phyloP scores from a whole-genome alignment of 2,329 filamentous ascomycete genomes.

The Xenosphaeropsis pyriputrescens region DNA sequence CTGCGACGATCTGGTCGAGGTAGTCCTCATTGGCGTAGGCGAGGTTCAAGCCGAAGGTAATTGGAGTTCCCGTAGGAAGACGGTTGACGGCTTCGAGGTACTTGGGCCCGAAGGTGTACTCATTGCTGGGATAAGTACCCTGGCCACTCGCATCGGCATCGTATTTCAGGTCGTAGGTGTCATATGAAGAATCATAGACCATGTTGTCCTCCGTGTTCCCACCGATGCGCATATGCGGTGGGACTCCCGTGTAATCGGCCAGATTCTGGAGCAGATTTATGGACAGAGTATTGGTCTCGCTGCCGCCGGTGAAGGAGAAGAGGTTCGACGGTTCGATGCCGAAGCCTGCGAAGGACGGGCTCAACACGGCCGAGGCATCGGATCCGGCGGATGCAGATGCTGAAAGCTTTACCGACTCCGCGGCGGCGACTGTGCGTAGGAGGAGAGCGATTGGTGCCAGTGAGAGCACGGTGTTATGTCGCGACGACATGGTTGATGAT shows the following conservation, averaged over 20 bases:
- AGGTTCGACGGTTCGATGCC: too few relatives aligned
- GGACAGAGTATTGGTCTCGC: not conserved
- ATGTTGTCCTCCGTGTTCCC: constrained; percentile 1
- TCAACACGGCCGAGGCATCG: too few relatives aligned
- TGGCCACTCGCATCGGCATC: not conserved
- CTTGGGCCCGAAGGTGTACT: not conserved
- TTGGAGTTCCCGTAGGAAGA: not conserved
- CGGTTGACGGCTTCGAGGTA: too few relatives aligned
- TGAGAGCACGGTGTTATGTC: too few relatives aligned
- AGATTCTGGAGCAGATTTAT: constrained; percentile 1
- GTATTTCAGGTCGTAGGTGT: not conserved
- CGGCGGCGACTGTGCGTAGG: too few relatives aligned
- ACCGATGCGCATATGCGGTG: constrained; percentile 1
- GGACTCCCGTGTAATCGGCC: not conserved
- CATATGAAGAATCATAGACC: not conserved
- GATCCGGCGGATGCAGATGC: too few relatives aligned
- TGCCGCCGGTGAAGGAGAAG: not conserved
- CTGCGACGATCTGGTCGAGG: not conserved
- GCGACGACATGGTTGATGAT: too few relatives aligned
- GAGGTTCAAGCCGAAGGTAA: constrained; percentile 1
- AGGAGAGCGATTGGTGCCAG: too few relatives aligned
- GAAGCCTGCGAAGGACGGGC: too few relatives aligned
- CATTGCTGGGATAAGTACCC: not conserved
- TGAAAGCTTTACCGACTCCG: too few relatives aligned
- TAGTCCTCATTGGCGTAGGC: not conserved